Percentiles rank a stretch among this genome's conserved stretches.
Conservation (phyloP, 1,284 basidiomycete genomes). For the Tilletia setariae region DNA sequence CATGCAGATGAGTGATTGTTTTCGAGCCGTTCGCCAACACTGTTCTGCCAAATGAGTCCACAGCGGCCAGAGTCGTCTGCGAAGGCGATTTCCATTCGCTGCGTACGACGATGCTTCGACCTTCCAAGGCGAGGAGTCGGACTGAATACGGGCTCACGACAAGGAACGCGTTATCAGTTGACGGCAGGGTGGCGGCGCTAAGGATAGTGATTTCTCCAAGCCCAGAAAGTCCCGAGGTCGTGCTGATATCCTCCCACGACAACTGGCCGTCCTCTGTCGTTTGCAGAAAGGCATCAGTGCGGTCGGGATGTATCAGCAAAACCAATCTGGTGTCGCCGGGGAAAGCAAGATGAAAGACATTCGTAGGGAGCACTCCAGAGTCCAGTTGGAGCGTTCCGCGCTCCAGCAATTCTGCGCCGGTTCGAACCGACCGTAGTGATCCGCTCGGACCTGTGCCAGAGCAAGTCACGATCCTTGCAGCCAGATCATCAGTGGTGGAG, state of each 20-base stretch:
- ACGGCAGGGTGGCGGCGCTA: conserved; percentile 3
- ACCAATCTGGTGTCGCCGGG: not conserved
- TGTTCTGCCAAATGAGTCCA: conserved; percentile 57
- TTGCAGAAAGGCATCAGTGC: not conserved
- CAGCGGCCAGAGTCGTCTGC: conserved; percentile 68
- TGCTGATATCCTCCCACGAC: not conserved
- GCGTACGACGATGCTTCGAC: not conserved
- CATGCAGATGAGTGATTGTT: conserved; percentile 60
- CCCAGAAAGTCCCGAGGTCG: not conserved
- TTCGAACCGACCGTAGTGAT: conserved; percentile 74
- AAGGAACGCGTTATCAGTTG: conserved; percentile 22
- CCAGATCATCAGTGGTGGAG: conserved; percentile 23
- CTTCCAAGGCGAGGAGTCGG: conserved; percentile 20
- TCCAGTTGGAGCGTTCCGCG: conserved; percentile 37
- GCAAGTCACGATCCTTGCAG: conserved; percentile 81
- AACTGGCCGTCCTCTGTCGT: not conserved
- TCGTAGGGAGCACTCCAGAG: not conserved
- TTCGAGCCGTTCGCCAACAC: not conserved
- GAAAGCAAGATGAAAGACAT: not conserved
- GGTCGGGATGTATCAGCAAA: not conserved
- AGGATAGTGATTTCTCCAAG: not conserved
- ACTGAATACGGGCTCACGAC: conserved; percentile 25
- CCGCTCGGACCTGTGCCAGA: conserved; percentile 80
- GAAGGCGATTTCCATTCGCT: too few relatives aligned
- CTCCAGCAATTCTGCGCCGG: conserved; percentile 78